Evolutionary conservation across 306 rosid species (phyloP).

Genomic region (cucumber (Cucumis sativus)): DNA sequence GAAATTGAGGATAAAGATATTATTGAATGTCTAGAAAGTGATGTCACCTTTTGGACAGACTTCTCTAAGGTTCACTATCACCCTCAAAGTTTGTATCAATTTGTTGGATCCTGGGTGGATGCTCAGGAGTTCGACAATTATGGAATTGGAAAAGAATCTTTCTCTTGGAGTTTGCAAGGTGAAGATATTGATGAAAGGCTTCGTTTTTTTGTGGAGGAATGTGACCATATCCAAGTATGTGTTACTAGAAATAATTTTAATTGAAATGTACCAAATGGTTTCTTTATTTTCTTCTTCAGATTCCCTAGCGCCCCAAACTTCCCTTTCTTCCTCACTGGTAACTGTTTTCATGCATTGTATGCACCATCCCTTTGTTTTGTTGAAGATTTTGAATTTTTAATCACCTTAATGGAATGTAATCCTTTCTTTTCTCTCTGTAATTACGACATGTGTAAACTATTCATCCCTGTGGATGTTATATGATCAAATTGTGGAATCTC

Average conservation of each 20-base stretch:
- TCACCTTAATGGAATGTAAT: not conserved
- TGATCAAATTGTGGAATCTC: not conserved
- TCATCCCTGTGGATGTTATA: not conserved
- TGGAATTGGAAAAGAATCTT: constrained; percentile 67
- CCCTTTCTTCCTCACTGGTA: not conserved
- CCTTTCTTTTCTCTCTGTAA: not conserved
- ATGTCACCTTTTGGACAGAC: constrained; percentile 73
- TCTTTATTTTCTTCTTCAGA: not conserved
- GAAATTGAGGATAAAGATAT: constrained; percentile 50
- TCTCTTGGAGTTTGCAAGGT: constrained; percentile 47
- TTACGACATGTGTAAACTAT: not conserved
- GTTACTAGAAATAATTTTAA: not conserved
- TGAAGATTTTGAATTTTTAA: not conserved
- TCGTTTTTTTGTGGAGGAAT: constrained; percentile 81
- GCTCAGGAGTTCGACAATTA: constrained; percentile 54
- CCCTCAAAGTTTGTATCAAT: constrained; percentile 66
- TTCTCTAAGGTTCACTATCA: constrained; percentile 89
- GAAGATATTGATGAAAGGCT: constrained; percentile 79
- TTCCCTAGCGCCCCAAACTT: not conserved
- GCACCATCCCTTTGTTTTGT: not conserved
- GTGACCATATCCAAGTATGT: constrained; percentile 76
- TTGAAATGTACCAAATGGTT: not conserved
- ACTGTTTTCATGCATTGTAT: not conserved
- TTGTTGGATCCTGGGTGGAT: constrained; percentile 54
- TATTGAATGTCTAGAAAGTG: constrained; percentile 51